Conservation (phyloP, 2,329 filamentous ascomycete genomes). For the Xylaria sp. region DNA sequence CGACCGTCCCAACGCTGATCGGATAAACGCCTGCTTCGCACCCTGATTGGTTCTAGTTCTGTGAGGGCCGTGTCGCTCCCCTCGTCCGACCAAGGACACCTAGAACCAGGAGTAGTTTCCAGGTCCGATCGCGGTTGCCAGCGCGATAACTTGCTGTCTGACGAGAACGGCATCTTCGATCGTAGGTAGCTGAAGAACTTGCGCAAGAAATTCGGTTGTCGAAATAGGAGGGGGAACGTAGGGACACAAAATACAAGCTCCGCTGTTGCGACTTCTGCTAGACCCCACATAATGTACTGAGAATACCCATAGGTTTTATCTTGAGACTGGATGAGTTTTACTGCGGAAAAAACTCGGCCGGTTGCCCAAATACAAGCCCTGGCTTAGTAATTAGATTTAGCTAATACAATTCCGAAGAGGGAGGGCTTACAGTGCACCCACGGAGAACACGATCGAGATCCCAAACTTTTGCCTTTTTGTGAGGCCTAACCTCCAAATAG, state of each 20-base stretch:
- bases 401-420: no score
- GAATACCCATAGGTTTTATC: constrained; percentile 10
- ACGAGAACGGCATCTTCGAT: neutral
- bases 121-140: neutral
- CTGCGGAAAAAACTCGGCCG: neutral
- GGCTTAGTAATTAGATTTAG: no score
- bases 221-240: neutral
- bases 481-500: constrained; percentile 53
- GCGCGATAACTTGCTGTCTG: neutral
- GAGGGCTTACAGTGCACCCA: constrained; percentile 29
- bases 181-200: neutral
- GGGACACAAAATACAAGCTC: constrained; percentile 10
- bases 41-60: neutral
- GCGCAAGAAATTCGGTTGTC: neutral
- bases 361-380: constrained; percentile 18
- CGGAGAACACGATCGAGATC: constrained; percentile 29
- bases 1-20: neutral
- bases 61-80: neutral
- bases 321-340: neutral
- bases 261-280: neutral
- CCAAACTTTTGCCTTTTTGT: constrained; percentile 44
- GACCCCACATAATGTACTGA: neutral
- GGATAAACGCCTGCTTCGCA: neutral
- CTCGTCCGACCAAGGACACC: neutral
- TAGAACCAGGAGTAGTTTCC: neutral